Evolutionary conservation across 208 protist species (phyloP).

Genomic region (Wallacemonas rigidus): DNA sequence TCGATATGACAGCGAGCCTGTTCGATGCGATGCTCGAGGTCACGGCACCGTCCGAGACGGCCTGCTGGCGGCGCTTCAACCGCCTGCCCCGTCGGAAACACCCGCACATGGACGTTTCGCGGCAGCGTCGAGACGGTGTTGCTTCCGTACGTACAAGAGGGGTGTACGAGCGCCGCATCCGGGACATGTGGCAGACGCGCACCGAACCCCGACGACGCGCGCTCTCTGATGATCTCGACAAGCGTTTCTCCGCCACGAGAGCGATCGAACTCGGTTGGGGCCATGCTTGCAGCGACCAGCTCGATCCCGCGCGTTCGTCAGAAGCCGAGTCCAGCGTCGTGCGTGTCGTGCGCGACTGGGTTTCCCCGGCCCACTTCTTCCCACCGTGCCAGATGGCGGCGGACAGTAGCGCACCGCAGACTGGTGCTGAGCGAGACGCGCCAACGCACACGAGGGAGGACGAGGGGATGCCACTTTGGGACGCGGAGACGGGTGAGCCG

Average conservation of each 20-base stretch:
- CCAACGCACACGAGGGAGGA: background rate
- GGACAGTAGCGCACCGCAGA: too few species aligned
- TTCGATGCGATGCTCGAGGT: constrained; percentile 48
- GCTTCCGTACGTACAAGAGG: constrained; percentile 8
- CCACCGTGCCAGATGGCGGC: background rate
- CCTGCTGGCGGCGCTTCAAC: constrained; percentile 59
- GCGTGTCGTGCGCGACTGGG: background rate
- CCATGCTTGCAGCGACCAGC: too few species aligned
- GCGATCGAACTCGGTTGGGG: background rate
- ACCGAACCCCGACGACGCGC: constrained; percentile 15
- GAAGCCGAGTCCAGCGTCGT: background rate
- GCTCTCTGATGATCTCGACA: constrained; percentile 12
- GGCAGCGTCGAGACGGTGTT: too few species aligned
- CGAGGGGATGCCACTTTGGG: background rate
- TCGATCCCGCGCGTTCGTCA: too few species aligned
- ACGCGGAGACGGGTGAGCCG: constrained; percentile 4
- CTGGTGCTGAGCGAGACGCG: too few species aligned
- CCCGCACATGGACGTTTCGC: background rate
- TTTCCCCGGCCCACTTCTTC: constrained; percentile 11
- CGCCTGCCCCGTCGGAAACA: constrained; percentile 45
- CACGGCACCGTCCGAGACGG: constrained; percentile 44
- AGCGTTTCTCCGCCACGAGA: background rate
- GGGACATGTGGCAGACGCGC: constrained; percentile 32
- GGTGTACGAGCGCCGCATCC: constrained; percentile 34
- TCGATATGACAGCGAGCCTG: constrained; percentile 8